Evolutionary conservation across 176 grass and related monocot species (phyloP).

Genomic region (Phoenix dactylifera): DNA sequence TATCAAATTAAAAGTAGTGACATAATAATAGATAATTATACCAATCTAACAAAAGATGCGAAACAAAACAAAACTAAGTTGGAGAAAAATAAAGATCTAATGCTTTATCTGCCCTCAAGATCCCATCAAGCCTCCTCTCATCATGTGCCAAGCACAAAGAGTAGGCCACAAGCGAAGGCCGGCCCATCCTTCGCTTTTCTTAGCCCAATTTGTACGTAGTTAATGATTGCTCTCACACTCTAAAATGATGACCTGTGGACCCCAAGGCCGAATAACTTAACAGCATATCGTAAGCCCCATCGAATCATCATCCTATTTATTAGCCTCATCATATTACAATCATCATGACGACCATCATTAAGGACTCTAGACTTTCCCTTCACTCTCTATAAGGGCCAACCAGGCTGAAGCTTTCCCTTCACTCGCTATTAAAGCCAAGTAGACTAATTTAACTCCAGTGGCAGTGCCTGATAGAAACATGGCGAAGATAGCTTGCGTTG

Average conservation of each 20-base stretch:
- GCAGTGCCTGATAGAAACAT: not conserved
- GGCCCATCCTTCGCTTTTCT: not conserved
- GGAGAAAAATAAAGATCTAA: no score
- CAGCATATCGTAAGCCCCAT: not conserved
- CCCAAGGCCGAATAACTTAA: not conserved
- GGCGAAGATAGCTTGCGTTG: not conserved
- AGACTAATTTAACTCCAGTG: no score
- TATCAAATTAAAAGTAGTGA: no score
- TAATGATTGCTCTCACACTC: conserved; percentile 1
- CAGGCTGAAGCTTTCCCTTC: not conserved
- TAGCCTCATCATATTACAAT: not conserved
- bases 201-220: not conserved
- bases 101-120: no score
- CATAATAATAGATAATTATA: no score
- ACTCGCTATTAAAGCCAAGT: no score
- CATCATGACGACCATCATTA: conserved; percentile 1
- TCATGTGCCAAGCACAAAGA: conserved; percentile 6
- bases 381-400: not conserved
- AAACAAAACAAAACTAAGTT: no score
- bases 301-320: not conserved
- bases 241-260: not conserved
- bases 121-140: not conserved
- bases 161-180: not conserved
- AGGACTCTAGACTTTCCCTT: not conserved
- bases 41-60: no score